phyloP scores from a whole-genome alignment of 768 basidiomycete species.

The Podaxis pistillaris region DNA sequence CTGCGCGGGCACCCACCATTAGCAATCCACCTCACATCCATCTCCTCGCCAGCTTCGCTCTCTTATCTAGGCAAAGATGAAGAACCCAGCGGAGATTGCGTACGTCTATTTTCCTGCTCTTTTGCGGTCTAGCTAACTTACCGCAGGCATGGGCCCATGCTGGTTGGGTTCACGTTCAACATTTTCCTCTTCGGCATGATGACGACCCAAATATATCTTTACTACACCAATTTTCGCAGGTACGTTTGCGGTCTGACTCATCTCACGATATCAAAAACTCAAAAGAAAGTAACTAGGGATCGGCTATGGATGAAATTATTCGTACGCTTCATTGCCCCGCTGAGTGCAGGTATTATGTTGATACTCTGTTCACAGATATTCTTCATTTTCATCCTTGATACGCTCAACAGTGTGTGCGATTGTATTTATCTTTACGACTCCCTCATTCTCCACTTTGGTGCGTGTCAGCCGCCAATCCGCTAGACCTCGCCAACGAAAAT shows the following conservation, averaged over 20 bases:
- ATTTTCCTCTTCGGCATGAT: conserved; percentile 49
- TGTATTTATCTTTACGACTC: conserved; percentile 45
- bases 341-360: not conserved
- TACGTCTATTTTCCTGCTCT: conserved; percentile 15
- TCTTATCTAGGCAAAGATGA: conserved; percentile 13
- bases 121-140: conserved; percentile 2
- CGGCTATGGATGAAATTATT: conserved; percentile 44
- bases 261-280: not conserved
- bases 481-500: not conserved
- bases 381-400: conserved; percentile 47
- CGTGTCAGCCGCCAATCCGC: not conserved
- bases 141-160: conserved; percentile 47
- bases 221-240: conserved; percentile 36
- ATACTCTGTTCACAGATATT: conserved; percentile 31
- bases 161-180: conserved; percentile 48
- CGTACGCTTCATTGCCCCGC: conserved; percentile 26
- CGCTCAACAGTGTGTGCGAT: conserved; percentile 44
- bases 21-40: not conserved
- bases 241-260: conserved; percentile 21
- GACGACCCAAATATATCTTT: conserved; percentile 47
- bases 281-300: conserved; percentile 33
- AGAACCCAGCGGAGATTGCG: conserved; percentile 33
- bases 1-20: too few species aligned
- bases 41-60: not conserved
- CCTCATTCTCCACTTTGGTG: conserved; percentile 46